Base-by-base conservation (phyloP, 1,284 basidiomycete species). In the Fomes fomentarius region DNA sequence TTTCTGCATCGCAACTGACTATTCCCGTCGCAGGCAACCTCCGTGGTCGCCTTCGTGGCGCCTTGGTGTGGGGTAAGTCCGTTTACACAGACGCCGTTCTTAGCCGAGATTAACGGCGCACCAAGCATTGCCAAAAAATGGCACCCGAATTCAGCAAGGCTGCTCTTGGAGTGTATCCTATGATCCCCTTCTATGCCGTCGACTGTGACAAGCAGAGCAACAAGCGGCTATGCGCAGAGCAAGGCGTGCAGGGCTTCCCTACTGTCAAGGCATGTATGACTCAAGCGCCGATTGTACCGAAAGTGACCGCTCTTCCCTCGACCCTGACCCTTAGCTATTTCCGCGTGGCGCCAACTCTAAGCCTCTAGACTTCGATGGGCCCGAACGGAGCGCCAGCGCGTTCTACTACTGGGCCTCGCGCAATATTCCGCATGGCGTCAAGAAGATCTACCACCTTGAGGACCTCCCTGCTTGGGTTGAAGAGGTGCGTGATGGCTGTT, bases 181-280 rank as follows among this genome's bases (percentile, higher is more conserved):
- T 98, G 33, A 81, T 98, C 30, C 93, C 94, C 1, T 81, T 92
- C 56, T 96, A 95, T 70, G 91, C 93, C 11, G 83, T 98, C 40
- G 93, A 98, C 70, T 98, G 95, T 62, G 95, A 98, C 65, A 87
- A 81, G n/a, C 81, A 85, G 22, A 75, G 77, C 65, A 96, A 97
- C 74, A 93, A 91, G 70, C 78, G 76, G 7, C 72, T 96, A 9
- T 98, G 95, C 67, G 84, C 84, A 0, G 84, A 93, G 58, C 91
- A 93, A 76, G 87, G 85, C n/a, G 82, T 97, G 19, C 80, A 94
- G 73, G 95, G 96, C 2, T 98, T 96, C 80, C 95, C 96, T 1
- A 97, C 95, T 3, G 78, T 96, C 70, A 98, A 93, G 75, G 84
- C 82, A 64, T 46, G 72, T 58, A 21, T 38, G 10, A 31, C 28